phyloP scores from a whole-genome alignment of 345 rosid species.

The Citrus maxima region DNA sequence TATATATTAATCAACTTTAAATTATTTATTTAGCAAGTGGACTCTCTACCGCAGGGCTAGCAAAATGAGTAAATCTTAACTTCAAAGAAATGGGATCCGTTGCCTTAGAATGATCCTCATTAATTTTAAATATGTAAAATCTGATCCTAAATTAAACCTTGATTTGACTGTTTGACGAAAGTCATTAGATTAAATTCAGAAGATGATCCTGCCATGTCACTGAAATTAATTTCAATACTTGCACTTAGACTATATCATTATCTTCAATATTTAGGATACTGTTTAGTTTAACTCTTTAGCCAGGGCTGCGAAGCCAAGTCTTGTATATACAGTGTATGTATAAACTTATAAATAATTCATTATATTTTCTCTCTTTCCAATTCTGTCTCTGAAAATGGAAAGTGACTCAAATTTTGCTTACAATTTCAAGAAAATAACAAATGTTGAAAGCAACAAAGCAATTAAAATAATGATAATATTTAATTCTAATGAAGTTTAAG shows the following conservation, averaged over 20 bases:
- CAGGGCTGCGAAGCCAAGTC: slow-evolving; percentile 16
- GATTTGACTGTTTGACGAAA: neutral
- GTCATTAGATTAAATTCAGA: neutral
- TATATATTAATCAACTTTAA: neutral
- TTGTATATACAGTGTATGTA: neutral
- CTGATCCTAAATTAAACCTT: neutral
- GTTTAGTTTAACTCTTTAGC: neutral
- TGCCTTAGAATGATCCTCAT: too few relatives aligned
- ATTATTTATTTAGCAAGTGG: neutral
- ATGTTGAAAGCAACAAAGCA: neutral
- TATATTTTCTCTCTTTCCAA: neutral
- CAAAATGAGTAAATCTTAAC: neutral
- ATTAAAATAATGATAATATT: slow-evolving; percentile 8
- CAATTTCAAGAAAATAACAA: neutral
- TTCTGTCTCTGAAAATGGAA: neutral
- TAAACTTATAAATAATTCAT: neutral
- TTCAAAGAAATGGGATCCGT: neutral
- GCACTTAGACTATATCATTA: neutral
- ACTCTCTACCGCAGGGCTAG: neutral
- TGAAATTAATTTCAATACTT: neutral
- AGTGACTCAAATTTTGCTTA: neutral
- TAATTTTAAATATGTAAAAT: neutral
- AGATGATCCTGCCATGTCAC: neutral
- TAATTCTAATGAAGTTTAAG: slow-evolving; percentile 26
- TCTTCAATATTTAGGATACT: neutral